Evolutionary conservation across 1,284 basidiomycete genomes (phyloP).

Genomic region (Boletus semigastroideus): DNA sequence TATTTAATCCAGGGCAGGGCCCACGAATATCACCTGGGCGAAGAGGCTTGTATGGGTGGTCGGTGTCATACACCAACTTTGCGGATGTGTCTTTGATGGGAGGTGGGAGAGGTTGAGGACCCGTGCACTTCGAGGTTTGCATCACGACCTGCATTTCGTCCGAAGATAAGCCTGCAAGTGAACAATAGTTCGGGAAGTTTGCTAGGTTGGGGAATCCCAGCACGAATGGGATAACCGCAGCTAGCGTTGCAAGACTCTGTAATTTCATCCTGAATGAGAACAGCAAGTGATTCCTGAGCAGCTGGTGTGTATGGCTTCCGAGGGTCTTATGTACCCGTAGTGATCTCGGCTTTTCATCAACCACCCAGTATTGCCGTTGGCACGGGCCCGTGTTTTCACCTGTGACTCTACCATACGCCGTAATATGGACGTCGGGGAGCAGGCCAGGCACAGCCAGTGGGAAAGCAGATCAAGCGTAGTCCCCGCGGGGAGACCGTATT

Average conservation of each 20-base stretch:
- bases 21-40: constrained; percentile 34
- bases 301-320: too few species aligned
- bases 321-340: too few species aligned
- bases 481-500: too few species aligned
- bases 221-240: constrained; percentile 7
- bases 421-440: too few species aligned
- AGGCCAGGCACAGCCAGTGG: too few species aligned
- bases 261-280: constrained; percentile 8
- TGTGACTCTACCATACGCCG: too few species aligned
- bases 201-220: constrained; percentile 12
- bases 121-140: constrained; percentile 6
- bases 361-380: too few species aligned
- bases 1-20: constrained; percentile 50
- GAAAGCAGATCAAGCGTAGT: too few species aligned
- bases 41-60: not conserved
- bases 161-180: constrained; percentile 18
- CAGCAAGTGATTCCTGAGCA: too few species aligned
- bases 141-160: constrained; percentile 2
- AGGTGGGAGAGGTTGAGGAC: constrained; percentile 23
- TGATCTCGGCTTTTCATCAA: too few species aligned
- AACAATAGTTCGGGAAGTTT: constrained; percentile 21
- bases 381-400: too few species aligned
- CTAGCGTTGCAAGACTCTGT: constrained; percentile 2
- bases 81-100: constrained; percentile 23
- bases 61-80: constrained; percentile 22